Evolutionary conservation across 2,329 filamentous ascomycete genomes (phyloP).

Genomic region (Cladophialophora carrionii): DNA sequence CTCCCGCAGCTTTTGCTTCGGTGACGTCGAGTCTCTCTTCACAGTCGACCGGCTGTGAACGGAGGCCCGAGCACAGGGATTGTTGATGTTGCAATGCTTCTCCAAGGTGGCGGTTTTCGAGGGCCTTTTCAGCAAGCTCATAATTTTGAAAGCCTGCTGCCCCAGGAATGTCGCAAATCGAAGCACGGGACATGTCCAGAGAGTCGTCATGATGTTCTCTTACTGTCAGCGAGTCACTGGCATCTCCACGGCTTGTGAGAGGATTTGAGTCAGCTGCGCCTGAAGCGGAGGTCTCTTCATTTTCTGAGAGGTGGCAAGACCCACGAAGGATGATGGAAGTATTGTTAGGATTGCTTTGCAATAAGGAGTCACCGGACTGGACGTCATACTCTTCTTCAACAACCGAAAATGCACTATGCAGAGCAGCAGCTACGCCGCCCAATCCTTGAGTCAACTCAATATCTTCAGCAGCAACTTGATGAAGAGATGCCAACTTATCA

Average conservation of each 20-base stretch:
- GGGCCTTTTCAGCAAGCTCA: not conserved
- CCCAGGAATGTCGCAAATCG: not conserved
- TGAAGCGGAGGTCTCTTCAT: not conserved
- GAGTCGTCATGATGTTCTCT: not conserved
- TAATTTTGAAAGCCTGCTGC: not conserved
- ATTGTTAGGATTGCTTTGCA: not conserved
- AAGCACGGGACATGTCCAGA: not conserved
- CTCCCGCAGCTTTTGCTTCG: constrained; percentile 6
- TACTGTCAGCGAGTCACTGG: not conserved
- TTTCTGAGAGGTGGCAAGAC: not conserved
- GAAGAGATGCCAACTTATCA: not conserved
- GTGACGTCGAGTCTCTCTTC: constrained; percentile 10
- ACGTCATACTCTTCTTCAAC: not conserved
- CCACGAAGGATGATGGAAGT: not conserved
- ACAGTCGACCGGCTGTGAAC: constrained; percentile 8
- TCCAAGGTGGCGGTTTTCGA: not conserved
- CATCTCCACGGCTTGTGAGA: not conserved
- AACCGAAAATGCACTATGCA: not conserved
- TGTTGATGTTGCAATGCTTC: not conserved
- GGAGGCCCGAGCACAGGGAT: not conserved
- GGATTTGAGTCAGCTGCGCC: not conserved
- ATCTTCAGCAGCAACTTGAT: not conserved
- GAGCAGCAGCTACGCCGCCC: not conserved
- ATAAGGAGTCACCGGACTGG: not conserved
- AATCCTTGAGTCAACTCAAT: not conserved